Base-by-base conservation (phyloP, 2,329 filamentous ascomycete genomes). In the Paramyrothecium sp. region DNA sequence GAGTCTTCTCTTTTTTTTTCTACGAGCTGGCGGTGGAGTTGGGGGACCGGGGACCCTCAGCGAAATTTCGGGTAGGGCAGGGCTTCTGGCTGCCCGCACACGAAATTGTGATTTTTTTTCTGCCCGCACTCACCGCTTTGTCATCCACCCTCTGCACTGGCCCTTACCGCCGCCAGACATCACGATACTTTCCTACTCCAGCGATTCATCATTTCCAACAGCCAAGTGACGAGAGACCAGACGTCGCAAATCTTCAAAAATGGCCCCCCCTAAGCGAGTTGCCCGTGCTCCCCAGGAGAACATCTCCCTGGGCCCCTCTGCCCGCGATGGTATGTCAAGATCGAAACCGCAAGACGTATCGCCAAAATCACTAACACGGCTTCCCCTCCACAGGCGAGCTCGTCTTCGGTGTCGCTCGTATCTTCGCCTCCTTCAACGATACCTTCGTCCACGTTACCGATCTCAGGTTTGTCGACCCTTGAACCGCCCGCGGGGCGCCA, bases 371-470 rank as follows among this genome's bases (percentile, higher is more conserved):
- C 61, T 66, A 60, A 65, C 56, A 50, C 52, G 50, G 56, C 23
- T 47, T 55, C 52, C 55, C 48, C 34, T 60, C 53, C 61, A 65
- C 67, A 94, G 92, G 92, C 83, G 92, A 96, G 84, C 91, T 96
- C 80, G 92, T 97, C 80, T 97, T 97, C 79, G 93, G 93, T 79
- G 93, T 97, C 82, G 93, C 93, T 78, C 91, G 93, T 79, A 97
- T 97, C 85, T 76, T 97, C 81, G 93, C 93, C 74, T 96, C 91
- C 67, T 92, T 92, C 87, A 92, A 92, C 83, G 90, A 92, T 75
- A 92, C 89, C 77, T 92, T 92, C 84, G 95, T 99, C 78, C 95
- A 99, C 85, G 92, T 99, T 78, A 99, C 95, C 85, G 95, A 98
- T 96, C 92, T 99, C 79, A 89, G 84, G 89, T 92, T 81, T 78